Evolutionary conservation across 495 filamentous ascomycete species (phyloP).

Genomic region (Hyaloscypha bicolor): DNA sequence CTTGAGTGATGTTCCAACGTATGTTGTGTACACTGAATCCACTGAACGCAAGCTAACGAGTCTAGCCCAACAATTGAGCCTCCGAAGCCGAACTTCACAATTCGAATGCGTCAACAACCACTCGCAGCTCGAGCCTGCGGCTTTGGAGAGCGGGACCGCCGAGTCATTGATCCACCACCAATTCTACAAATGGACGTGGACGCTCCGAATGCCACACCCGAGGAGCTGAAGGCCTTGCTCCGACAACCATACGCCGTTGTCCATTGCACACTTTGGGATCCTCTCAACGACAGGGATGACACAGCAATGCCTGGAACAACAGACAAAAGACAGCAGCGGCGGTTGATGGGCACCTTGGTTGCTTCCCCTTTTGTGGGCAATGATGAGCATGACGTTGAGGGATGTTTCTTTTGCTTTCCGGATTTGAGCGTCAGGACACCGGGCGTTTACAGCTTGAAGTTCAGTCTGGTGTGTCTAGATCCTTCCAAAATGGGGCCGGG

Average conservation of each 20-base stretch:
- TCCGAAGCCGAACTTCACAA: slow-evolving; percentile 44
- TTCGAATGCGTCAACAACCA: slow-evolving; percentile 89
- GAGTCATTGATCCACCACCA: slow-evolving; percentile 93
- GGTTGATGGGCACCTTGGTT: slow-evolving; percentile 80
- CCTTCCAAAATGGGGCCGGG: slow-evolving; percentile 40
- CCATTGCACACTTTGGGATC: slow-evolving; percentile 77
- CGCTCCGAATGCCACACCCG: slow-evolving; percentile 56
- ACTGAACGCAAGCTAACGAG: background rate
- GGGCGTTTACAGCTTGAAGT: slow-evolving; percentile 79
- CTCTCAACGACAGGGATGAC: slow-evolving; percentile 59
- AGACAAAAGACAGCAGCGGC: slow-evolving; percentile 62
- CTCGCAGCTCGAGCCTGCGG: slow-evolving; percentile 89
- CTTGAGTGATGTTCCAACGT: slow-evolving; percentile 20
- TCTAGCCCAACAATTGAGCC: slow-evolving; percentile 5
- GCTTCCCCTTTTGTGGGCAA: slow-evolving; percentile 71
- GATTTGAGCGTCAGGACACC: slow-evolving; percentile 91
- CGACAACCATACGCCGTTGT: slow-evolving; percentile 79
- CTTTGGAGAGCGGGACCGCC: slow-evolving; percentile 89
- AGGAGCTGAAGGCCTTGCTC: slow-evolving; percentile 59
- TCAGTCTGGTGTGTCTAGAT: slow-evolving; percentile 82
- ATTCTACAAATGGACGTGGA: slow-evolving; percentile 85
- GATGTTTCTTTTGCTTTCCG: slow-evolving; percentile 93
- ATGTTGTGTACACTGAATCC: background rate
- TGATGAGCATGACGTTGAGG: slow-evolving; percentile 66
- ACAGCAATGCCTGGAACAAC: slow-evolving; percentile 53